Conservation (phyloP, 2,329 filamentous ascomycete species). For the Pseudogymnoascus sp. region DNA sequence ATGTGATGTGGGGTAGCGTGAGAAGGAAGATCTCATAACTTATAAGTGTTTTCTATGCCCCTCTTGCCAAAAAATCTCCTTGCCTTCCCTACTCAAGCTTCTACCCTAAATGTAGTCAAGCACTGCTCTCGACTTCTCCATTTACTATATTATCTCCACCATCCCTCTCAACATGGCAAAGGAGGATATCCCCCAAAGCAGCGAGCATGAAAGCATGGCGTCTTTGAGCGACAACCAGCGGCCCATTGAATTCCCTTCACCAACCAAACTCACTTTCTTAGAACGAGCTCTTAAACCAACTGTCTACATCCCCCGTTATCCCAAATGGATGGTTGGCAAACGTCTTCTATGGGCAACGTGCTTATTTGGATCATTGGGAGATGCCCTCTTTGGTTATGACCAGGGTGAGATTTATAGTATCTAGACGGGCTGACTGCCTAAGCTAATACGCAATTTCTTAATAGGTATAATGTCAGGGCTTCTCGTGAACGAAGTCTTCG, state of each 20-base stretch:
- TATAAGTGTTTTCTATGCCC: not conserved
- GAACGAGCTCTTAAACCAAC: constrained; percentile 29
- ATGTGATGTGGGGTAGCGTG: not conserved
- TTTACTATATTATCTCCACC: not conserved
- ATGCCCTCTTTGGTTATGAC: constrained; percentile 37
- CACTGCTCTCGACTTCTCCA: not conserved
- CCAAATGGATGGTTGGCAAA: constrained; percentile 28
- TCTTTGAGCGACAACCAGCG: not conserved
- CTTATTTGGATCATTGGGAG: constrained; percentile 34
- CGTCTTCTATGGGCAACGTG: constrained; percentile 33
- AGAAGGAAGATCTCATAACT: not conserved
- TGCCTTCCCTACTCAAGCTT: not conserved
- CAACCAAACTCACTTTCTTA: not conserved
- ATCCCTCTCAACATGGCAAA: not conserved
- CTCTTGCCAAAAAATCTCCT: not conserved
- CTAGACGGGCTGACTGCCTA: not conserved
- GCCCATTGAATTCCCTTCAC: not conserved
- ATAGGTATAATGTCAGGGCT: constrained; percentile 36
- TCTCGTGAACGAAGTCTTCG: constrained; percentile 34
- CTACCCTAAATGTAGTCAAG: not conserved
- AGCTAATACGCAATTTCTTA: constrained; percentile 6
- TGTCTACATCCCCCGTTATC: constrained; percentile 31
- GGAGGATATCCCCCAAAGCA: not conserved
- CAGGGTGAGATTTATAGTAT: constrained; percentile 26
- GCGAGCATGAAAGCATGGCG: not conserved